A percentile compares a stretch with the other conserved stretches of the same genome.
phyloP scores from a whole-genome alignment of 345 rosid genomes.

The Fremontodendron californicum region DNA sequence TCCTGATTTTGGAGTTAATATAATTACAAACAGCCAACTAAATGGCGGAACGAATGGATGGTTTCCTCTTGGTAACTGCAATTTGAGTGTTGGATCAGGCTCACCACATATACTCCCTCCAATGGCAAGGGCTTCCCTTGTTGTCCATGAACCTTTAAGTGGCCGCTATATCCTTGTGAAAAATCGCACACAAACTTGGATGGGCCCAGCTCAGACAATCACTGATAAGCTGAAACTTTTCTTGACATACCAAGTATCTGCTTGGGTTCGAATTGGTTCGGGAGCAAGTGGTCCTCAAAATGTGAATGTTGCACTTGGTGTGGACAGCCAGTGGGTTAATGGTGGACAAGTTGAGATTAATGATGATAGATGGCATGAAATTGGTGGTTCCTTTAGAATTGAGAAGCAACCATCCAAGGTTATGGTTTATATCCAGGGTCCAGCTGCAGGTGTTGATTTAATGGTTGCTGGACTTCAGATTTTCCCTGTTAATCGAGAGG shows the following conservation, averaged over 20 bases:
- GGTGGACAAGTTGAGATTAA: slow-evolving; percentile 83
- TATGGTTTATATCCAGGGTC: slow-evolving; percentile 86
- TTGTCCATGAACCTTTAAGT: slow-evolving; percentile 57
- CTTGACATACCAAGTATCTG: slow-evolving; percentile 86
- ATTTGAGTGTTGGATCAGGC: slow-evolving; percentile 58
- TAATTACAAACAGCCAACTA: slow-evolving; percentile 67
- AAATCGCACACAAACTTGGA: slow-evolving; percentile 85
- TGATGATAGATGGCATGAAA: slow-evolving; percentile 80
- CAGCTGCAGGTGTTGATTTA: slow-evolving; percentile 66
- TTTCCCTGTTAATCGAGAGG: slow-evolving; percentile 61
- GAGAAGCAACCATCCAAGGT: slow-evolving; percentile 79
- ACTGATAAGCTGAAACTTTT: slow-evolving; percentile 69
- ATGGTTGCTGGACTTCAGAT: slow-evolving; percentile 86
- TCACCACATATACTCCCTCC: slow-evolving; percentile 82
- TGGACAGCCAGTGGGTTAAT: slow-evolving; percentile 85
- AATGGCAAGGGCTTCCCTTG: slow-evolving; percentile 76
- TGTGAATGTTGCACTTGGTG: slow-evolving; percentile 81
- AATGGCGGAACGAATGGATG: slow-evolving; percentile 60
- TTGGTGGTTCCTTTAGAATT: slow-evolving; percentile 85
- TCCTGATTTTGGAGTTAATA: slow-evolving; percentile 69
- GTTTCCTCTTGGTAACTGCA: slow-evolving; percentile 92
- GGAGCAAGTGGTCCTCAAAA: slow-evolving; percentile 59
- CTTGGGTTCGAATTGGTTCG: slow-evolving; percentile 77
- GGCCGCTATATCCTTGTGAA: slow-evolving; percentile 70
- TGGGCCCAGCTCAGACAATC: slow-evolving; percentile 97